A percentile compares a stretch with the other conserved stretches of the same genome.
Evolutionary conservation across 805 yeast genomes (phyloP).

Genomic region (Peterozyma xylosa): DNA sequence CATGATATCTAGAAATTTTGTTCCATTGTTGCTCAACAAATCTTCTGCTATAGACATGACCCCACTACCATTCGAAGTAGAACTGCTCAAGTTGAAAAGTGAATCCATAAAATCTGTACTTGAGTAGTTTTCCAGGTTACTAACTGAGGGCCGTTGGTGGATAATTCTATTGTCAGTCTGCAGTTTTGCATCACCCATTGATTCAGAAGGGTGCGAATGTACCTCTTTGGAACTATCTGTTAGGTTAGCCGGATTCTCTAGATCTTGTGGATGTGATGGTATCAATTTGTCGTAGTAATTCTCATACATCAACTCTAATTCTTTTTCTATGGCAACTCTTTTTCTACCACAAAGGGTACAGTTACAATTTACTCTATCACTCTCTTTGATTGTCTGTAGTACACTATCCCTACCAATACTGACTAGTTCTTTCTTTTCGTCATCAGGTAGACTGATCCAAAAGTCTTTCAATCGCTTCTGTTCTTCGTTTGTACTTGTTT

Average conservation of each 20-base stretch:
- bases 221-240: too few species aligned
- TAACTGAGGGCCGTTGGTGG: not conserved
- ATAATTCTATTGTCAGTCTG: not conserved
- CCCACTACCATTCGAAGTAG: slow-evolving; percentile 24
- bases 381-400: slow-evolving; percentile 53
- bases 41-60: slow-evolving; percentile 70
- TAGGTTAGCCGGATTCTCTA: too few species aligned
- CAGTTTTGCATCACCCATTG: too few species aligned
- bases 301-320: slow-evolving; percentile 66
- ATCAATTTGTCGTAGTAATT: slow-evolving; percentile 43
- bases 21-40: slow-evolving; percentile 69
- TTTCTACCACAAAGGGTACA: slow-evolving; percentile 78
- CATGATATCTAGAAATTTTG: slow-evolving; percentile 70
- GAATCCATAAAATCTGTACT: slow-evolving; percentile 1
- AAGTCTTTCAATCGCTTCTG: slow-evolving; percentile 41
- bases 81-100: slow-evolving; percentile 3
- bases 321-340: slow-evolving; percentile 64
- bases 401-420: slow-evolving; percentile 65
- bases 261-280: not conserved
- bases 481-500: slow-evolving; percentile 41
- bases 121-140: not conserved
- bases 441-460: slow-evolving; percentile 63
- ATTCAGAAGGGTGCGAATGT: too few species aligned
- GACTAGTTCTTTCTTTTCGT: slow-evolving; percentile 53
- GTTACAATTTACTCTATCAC: slow-evolving; percentile 51